Base-by-base conservation (phyloP, 2,329 filamentous ascomycete species). In the Exserohilum turcica region DNA sequence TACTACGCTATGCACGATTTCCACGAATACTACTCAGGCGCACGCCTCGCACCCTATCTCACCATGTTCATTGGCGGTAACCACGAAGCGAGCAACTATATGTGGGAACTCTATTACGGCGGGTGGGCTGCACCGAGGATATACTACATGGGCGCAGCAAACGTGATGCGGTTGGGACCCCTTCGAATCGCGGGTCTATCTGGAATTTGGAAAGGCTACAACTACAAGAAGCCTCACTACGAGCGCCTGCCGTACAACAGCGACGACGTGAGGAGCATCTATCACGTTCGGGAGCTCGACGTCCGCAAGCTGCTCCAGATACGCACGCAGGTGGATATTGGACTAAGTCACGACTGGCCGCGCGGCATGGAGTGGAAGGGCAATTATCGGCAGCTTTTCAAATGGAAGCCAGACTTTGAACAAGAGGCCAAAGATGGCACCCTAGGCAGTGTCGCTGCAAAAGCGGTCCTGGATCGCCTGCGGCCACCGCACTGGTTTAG, bases 51-150 rank as follows among this genome's bases (percentile, higher is more conserved):
- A 0, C 94, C 94, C 0, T 96, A 92, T 70, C 81, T 96, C 39
- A 99, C 94, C 13, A 79, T 97, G 38, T 97, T 97, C 76, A 87
- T 96, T 44, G 92, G 88, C 37, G 94, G 94, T 2, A 99, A 99
- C 71, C 94, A 99, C 68, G 94, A 99, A 77, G 93, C 94, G 0
- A 90, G 90, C 67, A 92, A 90, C 44, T 86, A 97, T 74, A 79
- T 96, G 5, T 94, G 87, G 80, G 94, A 99, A 76, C 83, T 99
- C 0, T 96, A 91, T 78, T 96, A 97, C 71, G 94, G 94, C 45
- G 94, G 94, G 44, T 99, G 94, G 94, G 94, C 91, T 5, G 93
- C 93, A 6, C 92, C 91, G 7, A 96, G 94, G 63, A 97, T 99
- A 59, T 99, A 97, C 80, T 99, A 97, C 76, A 83, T 97, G 73